phyloP scores from a whole-genome alignment of 805 yeast genomes.

The Zygotorulaspora chibaensis region DNA sequence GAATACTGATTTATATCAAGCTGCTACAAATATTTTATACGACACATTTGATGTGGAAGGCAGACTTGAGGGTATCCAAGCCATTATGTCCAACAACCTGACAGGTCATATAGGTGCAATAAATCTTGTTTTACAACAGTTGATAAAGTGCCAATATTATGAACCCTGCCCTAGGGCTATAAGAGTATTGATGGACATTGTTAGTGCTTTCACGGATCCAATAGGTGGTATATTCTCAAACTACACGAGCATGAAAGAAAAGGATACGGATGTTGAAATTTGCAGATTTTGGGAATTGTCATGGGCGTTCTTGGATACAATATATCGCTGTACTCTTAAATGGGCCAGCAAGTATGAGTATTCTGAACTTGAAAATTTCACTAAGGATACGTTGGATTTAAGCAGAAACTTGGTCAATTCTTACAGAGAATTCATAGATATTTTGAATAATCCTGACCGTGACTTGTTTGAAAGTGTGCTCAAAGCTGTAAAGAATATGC shows the following conservation, averaged over 20 bases:
- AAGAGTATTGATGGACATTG: conserved; percentile 68
- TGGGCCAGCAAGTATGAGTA: conserved; percentile 71
- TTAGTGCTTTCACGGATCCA: conserved; percentile 60
- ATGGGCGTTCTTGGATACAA: conserved; percentile 70
- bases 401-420: conserved; percentile 66
- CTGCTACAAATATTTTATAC: conserved; percentile 65
- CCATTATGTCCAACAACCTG: conserved; percentile 45
- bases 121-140: conserved; percentile 41
- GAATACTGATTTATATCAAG: conserved; percentile 52
- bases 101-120: conserved; percentile 47
- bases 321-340: conserved; percentile 58
- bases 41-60: conserved; percentile 79
- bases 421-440: conserved; percentile 46
- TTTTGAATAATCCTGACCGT: conserved; percentile 33
- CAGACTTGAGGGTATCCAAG: conserved; percentile 67
- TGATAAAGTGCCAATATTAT: conserved; percentile 47
- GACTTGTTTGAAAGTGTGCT: conserved; percentile 51
- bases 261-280: conserved; percentile 27
- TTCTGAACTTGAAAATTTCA: conserved; percentile 65
- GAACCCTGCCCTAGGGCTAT: conserved; percentile 77
- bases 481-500: conserved; percentile 60
- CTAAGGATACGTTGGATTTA: conserved; percentile 80
- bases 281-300: conserved; percentile 59
- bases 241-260: conserved; percentile 22
- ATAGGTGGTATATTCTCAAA: conserved; percentile 50